A percentile compares a stretch with the other conserved stretches of the same genome.
Conservation (phyloP, 1,139 yeast genomes). For the Kodamaea sp. region DNA sequence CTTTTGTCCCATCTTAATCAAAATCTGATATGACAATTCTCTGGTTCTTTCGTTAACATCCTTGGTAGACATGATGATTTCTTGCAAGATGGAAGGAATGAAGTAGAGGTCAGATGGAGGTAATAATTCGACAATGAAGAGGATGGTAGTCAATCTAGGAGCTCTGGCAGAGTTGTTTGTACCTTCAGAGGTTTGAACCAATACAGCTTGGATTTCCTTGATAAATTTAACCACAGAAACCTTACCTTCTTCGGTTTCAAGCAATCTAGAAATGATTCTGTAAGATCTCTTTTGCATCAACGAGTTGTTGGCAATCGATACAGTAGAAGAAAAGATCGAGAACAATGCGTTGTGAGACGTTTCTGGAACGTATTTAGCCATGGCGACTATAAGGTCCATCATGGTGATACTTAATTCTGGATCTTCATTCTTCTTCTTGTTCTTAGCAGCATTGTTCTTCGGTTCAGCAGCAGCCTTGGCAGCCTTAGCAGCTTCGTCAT, state of each 20-base stretch:
- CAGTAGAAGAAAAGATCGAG: constrained; percentile 72
- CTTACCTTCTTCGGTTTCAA: constrained; percentile 69
- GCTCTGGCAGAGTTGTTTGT: constrained; percentile 80
- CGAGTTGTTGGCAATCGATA: constrained; percentile 54
- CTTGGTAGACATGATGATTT: constrained; percentile 88
- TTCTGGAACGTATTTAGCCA: constrained; percentile 79
- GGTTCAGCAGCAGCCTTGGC: constrained; percentile 6
- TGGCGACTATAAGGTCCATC: constrained; percentile 87
- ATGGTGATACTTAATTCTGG: constrained; percentile 74
- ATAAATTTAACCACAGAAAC: constrained; percentile 52
- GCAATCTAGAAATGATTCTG: constrained; percentile 69
- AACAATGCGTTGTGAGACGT: constrained; percentile 73
- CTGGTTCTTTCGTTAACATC: constrained; percentile 92
- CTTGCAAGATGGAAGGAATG: constrained; percentile 81
- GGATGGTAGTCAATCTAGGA: constrained; percentile 71
- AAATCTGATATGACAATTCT: constrained; percentile 71
- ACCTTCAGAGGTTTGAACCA: constrained; percentile 57
- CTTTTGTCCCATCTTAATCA: constrained; percentile 78
- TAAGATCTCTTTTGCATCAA: constrained; percentile 88
- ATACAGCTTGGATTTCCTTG: constrained; percentile 58
- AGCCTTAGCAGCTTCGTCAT: constrained; percentile 48
- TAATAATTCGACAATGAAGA: constrained; percentile 57
- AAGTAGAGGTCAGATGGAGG: constrained; percentile 68
- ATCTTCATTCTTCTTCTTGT: constrained; percentile 25
- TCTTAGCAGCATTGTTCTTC: too few species aligned